Base-by-base conservation (phyloP, 306 rosid species). In the Quercus glauca region DNA sequence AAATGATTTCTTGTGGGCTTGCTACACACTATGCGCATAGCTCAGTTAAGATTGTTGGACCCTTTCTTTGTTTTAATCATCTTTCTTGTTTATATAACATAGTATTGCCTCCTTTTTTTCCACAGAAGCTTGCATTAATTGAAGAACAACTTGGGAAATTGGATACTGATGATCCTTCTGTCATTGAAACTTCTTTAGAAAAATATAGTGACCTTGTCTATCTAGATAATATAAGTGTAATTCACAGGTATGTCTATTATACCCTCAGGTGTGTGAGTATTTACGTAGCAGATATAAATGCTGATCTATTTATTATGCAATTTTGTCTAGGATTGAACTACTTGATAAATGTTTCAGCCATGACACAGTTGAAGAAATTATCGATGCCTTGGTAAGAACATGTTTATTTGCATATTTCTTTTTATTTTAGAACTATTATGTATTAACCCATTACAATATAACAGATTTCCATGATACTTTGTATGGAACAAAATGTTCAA, bases 121-220 rank as follows among this genome's bases (percentile, higher is more conserved):
- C 55, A 13, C 82, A 95, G 99, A 91, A 87, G 86, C 87, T 95
- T 87, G 86, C 93, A 45, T 78, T 88, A 73, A 86, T 95, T 60
- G 98, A 91, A 90, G 98, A 92, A 29, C 87, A 95, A 73, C 89
- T 92, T 78, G 82, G 87, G 69, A 90, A 80, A 71, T 85, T 92
- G 79, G 97, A 87, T 78, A 91, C 99, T 2, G 97, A 95, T 73
- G 98, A 95, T 43, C 98, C 99, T n/a, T 92, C 98, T 23, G 89
- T 90, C 73, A 69, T 95, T 75, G 99, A 90, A 86, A 74, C 91
- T 76, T 86, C 94, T 81, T 82, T 95, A 68, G 96, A 91, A 64
- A 90, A 92, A 81, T 90, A 84, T 83, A 85, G 90, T 74, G 98
- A 95, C 72, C 87, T 85, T 75, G 92, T 80, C 71, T 83, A 77